Evolutionary conservation across 768 basidiomycete genomes (phyloP), one percentile per base, ranked within the genome.

Genomic region (Antrodiella citrinella): DNA sequence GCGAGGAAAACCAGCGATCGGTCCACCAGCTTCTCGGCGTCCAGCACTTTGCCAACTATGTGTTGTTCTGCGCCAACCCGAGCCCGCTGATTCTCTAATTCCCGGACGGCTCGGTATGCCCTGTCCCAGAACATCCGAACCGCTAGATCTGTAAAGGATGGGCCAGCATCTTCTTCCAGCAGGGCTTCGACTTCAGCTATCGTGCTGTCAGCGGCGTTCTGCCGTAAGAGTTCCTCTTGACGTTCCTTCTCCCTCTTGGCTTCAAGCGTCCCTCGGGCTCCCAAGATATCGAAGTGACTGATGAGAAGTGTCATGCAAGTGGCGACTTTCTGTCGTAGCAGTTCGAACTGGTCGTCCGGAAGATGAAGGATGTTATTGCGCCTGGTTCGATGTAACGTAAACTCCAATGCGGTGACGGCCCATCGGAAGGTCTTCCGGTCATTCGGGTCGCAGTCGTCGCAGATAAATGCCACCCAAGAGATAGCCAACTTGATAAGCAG

Each of bases 401-500:
- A 97, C 62, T 96, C 92, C 24, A 99, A 79, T 2, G 96, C 94
- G 51, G 86, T 89, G 48, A 99, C 93, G 5, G 96, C 94, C 94
- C 94, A 98, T 63, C 89, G 86, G 76, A 99, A 99, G 0, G 92
- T 98, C 65, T 85, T 88, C 51, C 91, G 80, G 65, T 98, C 94
- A 26, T 90, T 86, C 5, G 94, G 92, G 58, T 96, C 90, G 69
- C 96, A 99, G 59, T 94, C 91, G 62, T 97, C 93, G 69, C 92
- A 96, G 55, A 98, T 95, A 73, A 99, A 98, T 41, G 92, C 86
- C 26, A 98, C 91, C 95, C 95, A 99, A 11, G 90, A 87, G 58
- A 98, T 97, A 9, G 94, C 91, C 47, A 98, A 78, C 53, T 82
- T 85, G 66, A 94, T 86, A 26, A 97, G 74, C 3, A 86, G 75